Evolutionary conservation across 2,329 filamentous ascomycete species (phyloP).

Genomic region (Exophiala bonariae): DNA sequence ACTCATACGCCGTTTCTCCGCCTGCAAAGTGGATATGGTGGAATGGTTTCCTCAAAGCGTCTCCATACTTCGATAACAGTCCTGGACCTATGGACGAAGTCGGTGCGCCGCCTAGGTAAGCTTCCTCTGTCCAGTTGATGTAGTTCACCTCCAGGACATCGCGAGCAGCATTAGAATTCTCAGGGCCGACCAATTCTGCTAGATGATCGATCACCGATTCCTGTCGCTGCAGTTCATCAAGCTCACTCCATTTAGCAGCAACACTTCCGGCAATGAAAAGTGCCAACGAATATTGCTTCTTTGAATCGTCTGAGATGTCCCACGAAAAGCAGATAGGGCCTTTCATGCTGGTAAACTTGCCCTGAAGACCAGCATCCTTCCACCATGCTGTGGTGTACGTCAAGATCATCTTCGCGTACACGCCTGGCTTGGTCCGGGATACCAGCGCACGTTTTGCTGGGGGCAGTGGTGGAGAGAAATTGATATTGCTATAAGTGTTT

Average conservation of each 20-base stretch:
- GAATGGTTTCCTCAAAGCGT: conserved; percentile 35
- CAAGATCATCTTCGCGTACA: conserved; percentile 40
- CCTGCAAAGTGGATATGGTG: conserved; percentile 54
- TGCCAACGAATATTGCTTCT: conserved; percentile 35
- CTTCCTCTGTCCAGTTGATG: conserved; percentile 41
- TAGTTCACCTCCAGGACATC: conserved; percentile 36
- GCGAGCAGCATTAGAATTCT: conserved; percentile 11
- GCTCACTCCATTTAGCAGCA: conserved; percentile 35
- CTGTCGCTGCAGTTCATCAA: conserved; percentile 6
- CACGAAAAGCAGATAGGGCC: conserved; percentile 49
- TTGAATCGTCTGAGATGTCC: conserved; percentile 39
- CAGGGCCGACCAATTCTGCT: conserved; percentile 11
- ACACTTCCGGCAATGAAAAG: conserved; percentile 41
- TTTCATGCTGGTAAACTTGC: conserved; percentile 36
- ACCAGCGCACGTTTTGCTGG: conserved; percentile 29
- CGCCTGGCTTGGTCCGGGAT: conserved; percentile 34
- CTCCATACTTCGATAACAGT: conserved; percentile 33
- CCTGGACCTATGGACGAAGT: conserved; percentile 39
- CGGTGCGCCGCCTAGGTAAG: conserved; percentile 40
- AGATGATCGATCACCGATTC: conserved; percentile 19
- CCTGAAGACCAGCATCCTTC: conserved; percentile 33
- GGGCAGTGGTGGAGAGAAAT: conserved; percentile 45
- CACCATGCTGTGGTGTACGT: conserved; percentile 45
- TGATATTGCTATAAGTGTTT: conserved; percentile 47
- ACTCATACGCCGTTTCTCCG: conserved; percentile 53